Conservation (phyloP, 225 moss, liverwort and hornwort species). For the Anthoceros angustus region DNA sequence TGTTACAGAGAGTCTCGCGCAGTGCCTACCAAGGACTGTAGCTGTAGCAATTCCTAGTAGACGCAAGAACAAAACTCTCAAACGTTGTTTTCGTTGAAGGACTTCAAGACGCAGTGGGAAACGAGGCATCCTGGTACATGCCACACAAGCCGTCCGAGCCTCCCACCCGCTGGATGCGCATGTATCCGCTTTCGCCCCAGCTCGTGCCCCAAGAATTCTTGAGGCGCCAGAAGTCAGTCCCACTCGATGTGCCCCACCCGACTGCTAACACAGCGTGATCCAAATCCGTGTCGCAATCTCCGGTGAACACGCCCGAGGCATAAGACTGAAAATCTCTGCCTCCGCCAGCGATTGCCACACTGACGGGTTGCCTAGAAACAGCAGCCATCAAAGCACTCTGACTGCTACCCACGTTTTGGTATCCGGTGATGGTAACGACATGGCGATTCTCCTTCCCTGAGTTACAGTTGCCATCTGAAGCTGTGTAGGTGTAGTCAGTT, state of each 20-base stretch:
- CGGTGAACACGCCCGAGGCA: neutral
- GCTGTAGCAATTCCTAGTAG: too few relatives aligned
- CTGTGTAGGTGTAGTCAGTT: conserved; percentile 5
- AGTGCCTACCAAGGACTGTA: too few relatives aligned
- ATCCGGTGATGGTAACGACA: neutral
- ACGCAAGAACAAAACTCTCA: too few relatives aligned
- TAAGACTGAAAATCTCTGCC: conserved; percentile 1
- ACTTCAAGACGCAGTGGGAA: too few relatives aligned
- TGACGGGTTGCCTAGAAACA: neutral
- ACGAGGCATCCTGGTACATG: too few relatives aligned
- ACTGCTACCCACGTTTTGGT: neutral
- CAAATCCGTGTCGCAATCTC: neutral
- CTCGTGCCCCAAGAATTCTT: too few relatives aligned
- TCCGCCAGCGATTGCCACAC: neutral
- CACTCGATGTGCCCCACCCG: neutral
- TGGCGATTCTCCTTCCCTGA: neutral
- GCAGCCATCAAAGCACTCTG: neutral
- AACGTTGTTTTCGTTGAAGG: too few relatives aligned
- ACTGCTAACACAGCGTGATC: neutral
- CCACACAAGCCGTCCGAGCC: too few relatives aligned
- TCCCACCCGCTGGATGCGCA: too few relatives aligned
- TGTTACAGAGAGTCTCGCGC: too few relatives aligned
- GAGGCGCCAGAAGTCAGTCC: too few relatives aligned
- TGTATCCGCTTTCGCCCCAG: too few relatives aligned
- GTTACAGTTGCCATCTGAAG: neutral